Evolutionary conservation across 2,329 filamentous ascomycete species (phyloP), one percentile per base, ranked within the genome.

Genomic region (Hypocreales sp.): DNA sequence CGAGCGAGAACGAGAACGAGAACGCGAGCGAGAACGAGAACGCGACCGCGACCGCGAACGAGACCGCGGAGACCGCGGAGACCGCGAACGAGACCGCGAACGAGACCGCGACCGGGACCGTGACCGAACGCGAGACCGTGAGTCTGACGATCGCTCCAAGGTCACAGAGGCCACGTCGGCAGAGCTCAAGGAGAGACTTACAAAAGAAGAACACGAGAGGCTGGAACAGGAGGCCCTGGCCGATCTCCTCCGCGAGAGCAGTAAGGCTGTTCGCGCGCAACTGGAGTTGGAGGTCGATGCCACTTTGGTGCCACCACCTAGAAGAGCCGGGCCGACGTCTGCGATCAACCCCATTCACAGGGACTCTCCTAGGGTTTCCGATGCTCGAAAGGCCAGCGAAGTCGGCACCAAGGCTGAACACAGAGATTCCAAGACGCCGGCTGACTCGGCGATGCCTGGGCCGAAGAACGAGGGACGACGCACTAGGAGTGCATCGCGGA

Each of bases 191-290:
- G 62, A 69, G 40, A 56, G 64, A 26, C 55, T 72, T 8, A 64
- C 65, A 6, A 63, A 69, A 33, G 67, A 72, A 36, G 67, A 73
- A 21, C 59, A 65, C 15, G 61, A 70, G 29, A 55, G 60, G 12
- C 55, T 73, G 7, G 68, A 73, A 38, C 60, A 64, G 38, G 64
- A 71, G 36, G 68, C 68, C 2, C 48, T 73, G 32, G 64, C 61
- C 13, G 64, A 73, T 33, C 55, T 73, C 10, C 46, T 73, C 9
- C 58, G 68, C n/a, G 68, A 72, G 39, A 72, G 67, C 45, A 67
- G 60, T 28, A 59, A 60, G 23, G 51, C 56, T 15, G 45, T 54
- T 4, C 49, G 54, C 3, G 61, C 63, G 32, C 57, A 62, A 29
- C 61, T 59, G 7, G 68, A 72, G 38, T 41, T 69, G 24, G 68